Percentiles rank a stretch among this genome's conserved stretches.
These are phyloP conservation scores for Boletus reticulatus DNA, from an alignment of 768 basidiomycete genomes.

Conservation along the genomic window DNA sequence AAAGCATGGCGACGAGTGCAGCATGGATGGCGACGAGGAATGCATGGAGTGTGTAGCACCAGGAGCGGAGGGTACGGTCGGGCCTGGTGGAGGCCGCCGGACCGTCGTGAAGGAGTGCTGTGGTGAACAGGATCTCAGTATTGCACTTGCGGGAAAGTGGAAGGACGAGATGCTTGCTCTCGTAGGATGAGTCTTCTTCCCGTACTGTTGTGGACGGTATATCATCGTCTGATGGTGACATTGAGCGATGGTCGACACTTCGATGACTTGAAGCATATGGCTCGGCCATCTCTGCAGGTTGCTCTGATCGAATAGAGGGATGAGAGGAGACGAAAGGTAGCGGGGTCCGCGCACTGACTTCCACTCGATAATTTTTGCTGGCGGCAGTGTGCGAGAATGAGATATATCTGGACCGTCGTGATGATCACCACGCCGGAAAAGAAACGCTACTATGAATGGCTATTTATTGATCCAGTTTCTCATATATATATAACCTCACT, in stretches of 20 bases:
- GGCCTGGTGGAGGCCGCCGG: neutral
- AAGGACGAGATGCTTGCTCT: neutral
- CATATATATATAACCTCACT: too few relatives aligned
- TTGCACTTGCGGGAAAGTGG: neutral
- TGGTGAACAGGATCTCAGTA: neutral
- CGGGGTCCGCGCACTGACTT: too few relatives aligned
- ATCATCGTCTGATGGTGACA: neutral
- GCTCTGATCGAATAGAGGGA: neutral
- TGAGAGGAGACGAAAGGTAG: neutral
- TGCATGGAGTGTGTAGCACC: neutral
- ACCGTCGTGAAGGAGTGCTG: neutral
- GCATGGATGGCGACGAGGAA: neutral
- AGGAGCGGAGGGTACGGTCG: neutral
- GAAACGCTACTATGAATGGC: too few relatives aligned
- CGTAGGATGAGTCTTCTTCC: neutral
- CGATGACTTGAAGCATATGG: neutral
- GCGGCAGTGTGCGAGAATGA: too few relatives aligned
- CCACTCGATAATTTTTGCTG: too few relatives aligned
- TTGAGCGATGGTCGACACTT: neutral
- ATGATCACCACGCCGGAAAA: too few relatives aligned
- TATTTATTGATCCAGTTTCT: too few relatives aligned
- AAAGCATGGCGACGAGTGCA: neutral
- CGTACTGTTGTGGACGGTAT: constrained; percentile 9
- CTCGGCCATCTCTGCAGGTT: neutral
- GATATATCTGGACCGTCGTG: too few relatives aligned